Base-by-base conservation (phyloP, 129 eudicot genomes). In the Flaveria linearis region DNA sequence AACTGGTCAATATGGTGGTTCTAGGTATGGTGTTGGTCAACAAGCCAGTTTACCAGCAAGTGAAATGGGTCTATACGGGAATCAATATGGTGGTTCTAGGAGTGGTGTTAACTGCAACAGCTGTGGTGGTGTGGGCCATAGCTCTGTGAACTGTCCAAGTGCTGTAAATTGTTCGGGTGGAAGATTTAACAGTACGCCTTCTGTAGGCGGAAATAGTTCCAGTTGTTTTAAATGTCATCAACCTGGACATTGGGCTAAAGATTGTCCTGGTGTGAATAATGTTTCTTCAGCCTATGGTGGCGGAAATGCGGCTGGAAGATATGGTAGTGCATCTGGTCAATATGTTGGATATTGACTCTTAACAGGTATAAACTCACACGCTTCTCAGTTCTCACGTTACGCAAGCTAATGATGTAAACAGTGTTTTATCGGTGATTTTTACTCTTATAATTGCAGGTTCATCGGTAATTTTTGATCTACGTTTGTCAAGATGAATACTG, bases 181-280 rank as follows among this genome's bases (percentile, higher is more conserved):
- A 68, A 79, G 75, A 25, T 55, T 45, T 70, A 76, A 36, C 57
- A 86, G 74, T 76, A 66, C 57, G 73, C 41, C 69, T 7, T 12
- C 67, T 68, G 57, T 85, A 15, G 77, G 78, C 9, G 76, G 83
- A 73, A 65, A 61, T 76, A 63, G 20, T 46, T 33, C 81, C 52
- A 9, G 80, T 77, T 93, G 96, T 75, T 90, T 3, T 72, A 88
- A 86, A 75, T 93, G 98, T 75, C 84, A 90, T 69, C 83, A 85
- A 81, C n/a, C 60, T 78, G 98, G 98, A 57, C 97, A 93, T 73
- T 93, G 92, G 95, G 91, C 93, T 9, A 87, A 74, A 65, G 88
- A 88, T 65, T 93, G 96, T 74, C 92, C 91, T 15, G 87, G 81
- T 61, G 42, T 30, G 14, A 67, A 76, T 61, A 73, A 66, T 80